A percentile compares a stretch with the other conserved stretches of the same genome.
Evolutionary conservation across 1,284 basidiomycete genomes (phyloP).

Genomic region (Cutaneotrichosporon mucoides): DNA sequence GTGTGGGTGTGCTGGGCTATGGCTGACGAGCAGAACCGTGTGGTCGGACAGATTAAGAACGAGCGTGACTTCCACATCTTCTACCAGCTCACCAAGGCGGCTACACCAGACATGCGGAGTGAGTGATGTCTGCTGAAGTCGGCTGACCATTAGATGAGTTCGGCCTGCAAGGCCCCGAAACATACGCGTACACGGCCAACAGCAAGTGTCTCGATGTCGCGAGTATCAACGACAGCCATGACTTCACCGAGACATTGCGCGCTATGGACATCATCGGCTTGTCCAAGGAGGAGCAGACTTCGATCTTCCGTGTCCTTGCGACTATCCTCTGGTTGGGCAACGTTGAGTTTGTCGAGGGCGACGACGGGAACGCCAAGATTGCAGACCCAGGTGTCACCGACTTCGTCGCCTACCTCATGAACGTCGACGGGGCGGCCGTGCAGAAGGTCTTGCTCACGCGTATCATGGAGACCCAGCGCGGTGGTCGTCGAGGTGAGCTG

Average conservation of each 20-base stretch:
- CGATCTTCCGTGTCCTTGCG: constrained; percentile 92
- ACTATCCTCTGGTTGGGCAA: constrained; percentile 96
- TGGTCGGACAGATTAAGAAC: constrained; percentile 93
- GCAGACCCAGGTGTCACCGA: constrained; percentile 86
- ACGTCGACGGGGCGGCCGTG: constrained; percentile 71
- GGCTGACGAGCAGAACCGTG: constrained; percentile 60
- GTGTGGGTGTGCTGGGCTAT: no score
- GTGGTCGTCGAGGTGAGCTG: constrained; percentile 71
- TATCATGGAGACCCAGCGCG: constrained; percentile 88
- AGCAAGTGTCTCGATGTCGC: constrained; percentile 89
- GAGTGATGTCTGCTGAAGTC: constrained; percentile 19
- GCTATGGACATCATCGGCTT: constrained; percentile 95
- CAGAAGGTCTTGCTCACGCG: constrained; percentile 82
- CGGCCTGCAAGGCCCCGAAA: constrained; percentile 94
- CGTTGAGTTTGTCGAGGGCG: constrained; percentile 79
- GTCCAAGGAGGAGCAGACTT: constrained; percentile 73
- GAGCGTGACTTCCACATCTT: constrained; percentile 99
- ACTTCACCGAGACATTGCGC: constrained; percentile 82
- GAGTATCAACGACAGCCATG: constrained; percentile 83
- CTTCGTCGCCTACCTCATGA: constrained; percentile 93
- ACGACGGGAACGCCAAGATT: constrained; percentile 81
- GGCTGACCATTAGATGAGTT: constrained; percentile 68
- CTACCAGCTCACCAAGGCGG: constrained; percentile 98
- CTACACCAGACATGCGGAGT: constrained; percentile 82
- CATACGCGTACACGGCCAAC: constrained; percentile 87